Base-by-base conservation (phyloP, 345 rosid species). In the Brassica carinata region DNA sequence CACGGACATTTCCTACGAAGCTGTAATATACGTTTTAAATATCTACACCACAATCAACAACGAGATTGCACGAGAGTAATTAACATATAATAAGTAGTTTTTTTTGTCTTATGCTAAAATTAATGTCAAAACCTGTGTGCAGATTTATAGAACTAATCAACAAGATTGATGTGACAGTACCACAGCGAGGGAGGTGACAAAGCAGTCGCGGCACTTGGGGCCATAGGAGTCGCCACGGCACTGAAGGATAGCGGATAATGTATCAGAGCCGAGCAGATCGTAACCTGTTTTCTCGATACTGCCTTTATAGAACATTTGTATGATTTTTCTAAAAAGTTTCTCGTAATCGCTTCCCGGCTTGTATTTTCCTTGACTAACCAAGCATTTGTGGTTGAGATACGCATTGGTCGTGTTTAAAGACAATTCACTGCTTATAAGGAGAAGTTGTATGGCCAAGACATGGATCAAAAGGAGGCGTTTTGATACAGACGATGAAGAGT, bases 181-280 rank as follows among this genome's bases (percentile, higher is more conserved):
- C 63, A 8, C 63, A 7, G 63, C 63, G 29, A 58, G 10, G 11
- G 63, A 10, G 13, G 63, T 58, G 13, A 5, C 27, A 58, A 58
- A 58, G 63, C 63, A 58, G 63, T 58, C 63, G 11, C 27, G 63
- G 13, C 63, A 58, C 13, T 58, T 18, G 63, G 63, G 13, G 27
- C 63, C 63, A 23, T 19, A 58, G 29, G 63, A 58, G 29, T 58
- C 90, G 5, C 92, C 92, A 2, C 87, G 86, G 73, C 96, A 89
- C 19, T 88, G 87, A 0, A 83, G 80, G 1, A 81, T 84, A 19
- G 86, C 91, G 1, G 76, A 26, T 6, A 82, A 86, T 68, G 67
- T 53, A 58, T 19, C 29, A 3, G 84, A 82, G 2, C 18, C 26
- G 19, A 53, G n/a, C 19, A 45, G 55, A 11, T 15, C 11, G 15